Conservation (phyloP, 192 early-diverging fungal genomes). For the Paraglomus brasilianum region DNA sequence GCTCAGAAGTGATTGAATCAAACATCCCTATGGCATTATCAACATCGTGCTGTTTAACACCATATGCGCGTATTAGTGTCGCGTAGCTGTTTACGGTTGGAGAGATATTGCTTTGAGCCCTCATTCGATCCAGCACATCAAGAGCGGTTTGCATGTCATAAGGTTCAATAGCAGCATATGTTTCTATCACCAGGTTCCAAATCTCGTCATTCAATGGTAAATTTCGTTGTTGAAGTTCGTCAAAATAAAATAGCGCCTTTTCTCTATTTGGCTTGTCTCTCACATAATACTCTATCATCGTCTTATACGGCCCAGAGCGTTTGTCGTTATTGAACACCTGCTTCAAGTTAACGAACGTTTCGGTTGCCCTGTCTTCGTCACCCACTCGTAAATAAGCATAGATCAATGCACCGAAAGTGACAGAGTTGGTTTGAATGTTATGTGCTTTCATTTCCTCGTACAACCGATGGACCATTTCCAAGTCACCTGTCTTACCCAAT, state of each 20-base stretch:
- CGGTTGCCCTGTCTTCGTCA: slow-evolving; percentile 47
- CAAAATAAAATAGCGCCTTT: slow-evolving; percentile 51
- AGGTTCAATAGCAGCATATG: slow-evolving; percentile 51
- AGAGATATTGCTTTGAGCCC: slow-evolving; percentile 35
- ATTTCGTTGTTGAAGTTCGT: slow-evolving; percentile 41
- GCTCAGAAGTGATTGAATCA: slow-evolving; percentile 37
- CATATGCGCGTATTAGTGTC: slow-evolving; percentile 57
- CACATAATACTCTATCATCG: slow-evolving; percentile 63
- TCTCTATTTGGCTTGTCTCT: slow-evolving; percentile 52
- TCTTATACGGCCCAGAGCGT: slow-evolving; percentile 53
- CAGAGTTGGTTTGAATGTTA: slow-evolving; percentile 49
- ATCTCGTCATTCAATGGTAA: slow-evolving; percentile 52
- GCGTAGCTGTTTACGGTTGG: slow-evolving; percentile 53
- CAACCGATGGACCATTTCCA: slow-evolving; percentile 46
- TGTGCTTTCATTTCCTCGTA: slow-evolving; percentile 56
- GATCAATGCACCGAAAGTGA: slow-evolving; percentile 59
- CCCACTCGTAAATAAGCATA: slow-evolving; percentile 54
- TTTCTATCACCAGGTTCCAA: slow-evolving; percentile 56
- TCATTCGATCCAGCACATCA: slow-evolving; percentile 45
- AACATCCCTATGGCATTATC: slow-evolving; percentile 43
- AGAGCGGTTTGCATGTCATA: slow-evolving; percentile 57
- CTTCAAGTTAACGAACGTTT: slow-evolving; percentile 50
- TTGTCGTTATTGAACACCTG: slow-evolving; percentile 44
- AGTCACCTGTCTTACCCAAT: slow-evolving; percentile 56
- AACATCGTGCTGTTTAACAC: slow-evolving; percentile 51